Base-by-base conservation (phyloP, 257 asterid species). In the Solanum commersonii region DNA sequence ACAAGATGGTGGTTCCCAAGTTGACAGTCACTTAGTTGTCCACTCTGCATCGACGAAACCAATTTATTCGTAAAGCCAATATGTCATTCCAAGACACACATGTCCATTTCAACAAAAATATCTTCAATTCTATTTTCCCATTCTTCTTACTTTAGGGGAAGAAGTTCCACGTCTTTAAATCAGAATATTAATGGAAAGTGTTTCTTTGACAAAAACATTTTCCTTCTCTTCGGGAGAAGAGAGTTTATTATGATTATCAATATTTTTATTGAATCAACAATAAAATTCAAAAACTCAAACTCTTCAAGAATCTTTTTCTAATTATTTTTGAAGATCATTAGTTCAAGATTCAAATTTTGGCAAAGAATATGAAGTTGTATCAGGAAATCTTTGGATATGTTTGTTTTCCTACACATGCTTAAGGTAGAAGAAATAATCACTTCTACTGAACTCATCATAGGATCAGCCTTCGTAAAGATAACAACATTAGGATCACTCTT, bases 161-260 rank as follows among this genome's bases (percentile, higher is more conserved):
- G 88, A 25, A 91, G 83, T 38, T 86, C 90, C 27, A 89, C 92
- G 11, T 94, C 95, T 40, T 88, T 93, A 31, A 95, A 92, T 78
- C 90, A 87, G 87, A 96, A 95, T 89, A 92, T 93, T 87, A 92
- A 49, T 0, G 94, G 95, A 89, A 89, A 92, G 86, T 6, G 84
- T 27, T 13, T 23, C 18, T n/a, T 85, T 79, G 70, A 60, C 44
- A 6, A 27, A 56, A 88, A 40, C 23, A 12, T 8, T 35, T 78
- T 78, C 89, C 85, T 63, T 70, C 89, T 77, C 91, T 44, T 88
- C 31, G 14, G 34, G 20, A 14, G 91, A 87, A 85, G 29, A 46
- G 1, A 56, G 84, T 3, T 56, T 85, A 78, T 87, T 90, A 87
- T 83, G 13, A 16, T 27, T 83, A 25, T 84, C 90, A 44, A 27